Base-by-base conservation (phyloP, 2,329 filamentous ascomycete species). In the Cladosporium cucumerinum region DNA sequence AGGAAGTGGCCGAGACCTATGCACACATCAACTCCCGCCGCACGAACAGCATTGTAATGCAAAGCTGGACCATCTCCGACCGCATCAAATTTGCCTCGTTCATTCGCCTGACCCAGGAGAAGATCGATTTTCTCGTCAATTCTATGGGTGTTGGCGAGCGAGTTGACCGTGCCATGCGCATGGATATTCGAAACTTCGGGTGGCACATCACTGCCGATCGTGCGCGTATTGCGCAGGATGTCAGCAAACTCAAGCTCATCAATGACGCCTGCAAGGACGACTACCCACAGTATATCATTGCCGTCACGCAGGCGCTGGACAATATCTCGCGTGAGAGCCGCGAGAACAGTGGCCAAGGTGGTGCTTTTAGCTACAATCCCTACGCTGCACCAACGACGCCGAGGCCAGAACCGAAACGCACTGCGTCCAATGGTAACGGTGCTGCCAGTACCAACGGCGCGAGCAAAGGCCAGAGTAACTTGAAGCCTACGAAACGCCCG, bases 111-210 rank as follows among this genome's bases (percentile, higher is more conserved):
- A 78, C 79, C 14, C 75, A 77, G 60, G 74, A 75, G 48, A 78
- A 81, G 65, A 77, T 82, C 5, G 79, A 82, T 63, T 74, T 72
- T n/a, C 71, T 82, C 52, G 78, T 82, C 48, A 70, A 75, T 12
- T 69, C 81, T 36, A 72, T 81, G 68, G 78, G 74, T 48, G 77
- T 80, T 26, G 78, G 80, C 67, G 77, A 81, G 57, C 73, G 77
- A 48, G 77, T 82, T 1, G 79, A 82, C 67, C 71, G 78, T 14
- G 80, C 76, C 14, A 78, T 79, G 70, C 73, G 76, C 39, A 77
- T 78, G 66, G 80, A 82, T 60, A 81, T 82, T 64, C 76, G 76
- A 43, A 75, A 77, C 14, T 78, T 82, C 71, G 80, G 79, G n/a
- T 82, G 80, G 80, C 80, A 82, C 69, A 74, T 81, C 2, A 66